Conservation (phyloP, 176 grass and related monocot genomes). For the Lolium perenne region DNA sequence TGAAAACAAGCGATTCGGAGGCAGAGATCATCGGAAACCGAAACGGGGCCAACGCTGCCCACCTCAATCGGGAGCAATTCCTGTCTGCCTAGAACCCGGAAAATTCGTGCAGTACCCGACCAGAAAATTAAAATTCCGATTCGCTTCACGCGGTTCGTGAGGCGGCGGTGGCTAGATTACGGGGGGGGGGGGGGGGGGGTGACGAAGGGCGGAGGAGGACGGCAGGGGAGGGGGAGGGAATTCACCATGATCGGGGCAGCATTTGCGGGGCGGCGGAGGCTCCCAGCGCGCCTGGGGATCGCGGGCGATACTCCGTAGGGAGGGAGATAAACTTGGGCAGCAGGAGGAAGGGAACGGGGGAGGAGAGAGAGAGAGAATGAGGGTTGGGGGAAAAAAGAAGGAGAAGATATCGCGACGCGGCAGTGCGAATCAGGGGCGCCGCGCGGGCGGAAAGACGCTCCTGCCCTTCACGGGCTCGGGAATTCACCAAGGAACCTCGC, state of each 20-base stretch:
- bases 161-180: not conserved
- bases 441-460: fast-evolving
- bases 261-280: conserved; percentile 11
- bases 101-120: not conserved
- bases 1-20: not conserved
- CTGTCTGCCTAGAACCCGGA: not conserved
- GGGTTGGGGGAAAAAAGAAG: not conserved
- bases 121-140: not conserved
- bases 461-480: fast-evolving
- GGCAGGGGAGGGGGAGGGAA: not conserved
- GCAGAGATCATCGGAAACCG: not conserved
- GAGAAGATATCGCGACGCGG: conserved; percentile 45
- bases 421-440: conserved; percentile 20
- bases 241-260: conserved; percentile 33
- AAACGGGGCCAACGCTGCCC: not conserved
- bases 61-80: not conserved
- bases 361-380: not conserved
- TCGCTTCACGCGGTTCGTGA: not conserved
- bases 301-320: not conserved
- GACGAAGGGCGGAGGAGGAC: not conserved
- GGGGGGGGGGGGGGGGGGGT: not conserved
- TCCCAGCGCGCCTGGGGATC: conserved; percentile 16
- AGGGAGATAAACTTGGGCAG: conserved; percentile 42
- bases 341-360: not conserved
- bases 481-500: not conserved